phyloP scores from a whole-genome alignment of 768 basidiomycete genomes.

The Tulasnella sp. region DNA sequence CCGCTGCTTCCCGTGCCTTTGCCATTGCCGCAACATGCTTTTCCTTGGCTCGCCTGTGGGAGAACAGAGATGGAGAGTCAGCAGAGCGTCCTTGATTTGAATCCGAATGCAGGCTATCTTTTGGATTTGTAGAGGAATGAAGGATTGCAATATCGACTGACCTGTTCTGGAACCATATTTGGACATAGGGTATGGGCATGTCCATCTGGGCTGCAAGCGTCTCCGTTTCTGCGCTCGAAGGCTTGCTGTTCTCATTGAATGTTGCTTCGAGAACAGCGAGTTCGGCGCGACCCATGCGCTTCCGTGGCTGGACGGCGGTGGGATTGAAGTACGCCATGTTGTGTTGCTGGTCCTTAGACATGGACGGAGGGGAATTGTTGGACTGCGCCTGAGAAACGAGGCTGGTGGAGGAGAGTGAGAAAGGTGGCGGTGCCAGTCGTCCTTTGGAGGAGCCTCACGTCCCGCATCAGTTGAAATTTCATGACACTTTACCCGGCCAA shows the following conservation, averaged over 20 bases:
- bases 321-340: constrained; percentile 54
- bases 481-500: too few species aligned
- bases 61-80: neutral
- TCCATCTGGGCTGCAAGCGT: constrained; percentile 74
- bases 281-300: constrained; percentile 82
- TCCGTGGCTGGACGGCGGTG: constrained; percentile 90
- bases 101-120: constrained; percentile 19
- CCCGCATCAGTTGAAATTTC: too few species aligned
- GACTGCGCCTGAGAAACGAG: neutral
- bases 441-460: neutral
- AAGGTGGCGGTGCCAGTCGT: neutral
- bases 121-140: constrained; percentile 15
- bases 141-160: constrained; percentile 35
- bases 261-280: constrained; percentile 83
- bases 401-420: neutral
- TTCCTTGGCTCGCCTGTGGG: constrained; percentile 71
- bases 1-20: constrained; percentile 9
- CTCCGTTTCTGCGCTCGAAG: constrained; percentile 68
- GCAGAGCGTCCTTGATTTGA: neutral
- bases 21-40: constrained; percentile 61
- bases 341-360: neutral
- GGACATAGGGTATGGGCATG: constrained; percentile 93
- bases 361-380: neutral
- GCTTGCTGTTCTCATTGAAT: constrained; percentile 87
- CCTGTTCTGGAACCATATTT: constrained; percentile 92